These are phyloP conservation scores for Euphorbia lathyris DNA, from an alignment of 345 rosid species.

Conservation along the genomic window DNA sequence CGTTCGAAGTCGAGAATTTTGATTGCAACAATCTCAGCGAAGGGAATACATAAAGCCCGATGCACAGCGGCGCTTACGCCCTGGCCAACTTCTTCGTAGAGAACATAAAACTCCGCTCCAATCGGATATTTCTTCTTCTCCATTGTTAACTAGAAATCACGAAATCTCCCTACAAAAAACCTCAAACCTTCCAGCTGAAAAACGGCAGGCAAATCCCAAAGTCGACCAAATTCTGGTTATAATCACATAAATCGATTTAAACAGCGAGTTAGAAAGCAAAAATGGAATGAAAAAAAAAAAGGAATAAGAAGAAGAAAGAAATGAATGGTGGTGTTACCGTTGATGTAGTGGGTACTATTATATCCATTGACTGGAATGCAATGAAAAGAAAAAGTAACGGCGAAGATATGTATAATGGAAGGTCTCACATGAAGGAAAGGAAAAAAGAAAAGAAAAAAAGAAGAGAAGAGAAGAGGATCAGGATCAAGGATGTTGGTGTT, in stretches of 20 bases:
- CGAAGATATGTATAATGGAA: not conserved
- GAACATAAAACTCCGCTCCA: conserved; percentile 62
- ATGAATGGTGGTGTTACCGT: not conserved
- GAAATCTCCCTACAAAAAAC: not conserved
- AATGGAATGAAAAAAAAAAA: not conserved
- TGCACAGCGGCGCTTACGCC: conserved; percentile 90
- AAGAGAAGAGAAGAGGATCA: conserved; percentile 16
- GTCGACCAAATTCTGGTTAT: not conserved
- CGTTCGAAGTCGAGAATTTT: conserved; percentile 98
- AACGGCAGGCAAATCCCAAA: not conserved
- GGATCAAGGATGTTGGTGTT: conserved; percentile 26
- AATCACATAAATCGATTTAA: not conserved
- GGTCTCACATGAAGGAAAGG: conserved; percentile 8
- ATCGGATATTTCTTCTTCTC: conserved; percentile 95
- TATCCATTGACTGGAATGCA: not conserved
- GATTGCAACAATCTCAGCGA: conserved; percentile 76
- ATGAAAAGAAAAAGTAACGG: not conserved
- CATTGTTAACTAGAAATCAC: conserved; percentile 27
- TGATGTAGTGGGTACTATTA: not conserved
- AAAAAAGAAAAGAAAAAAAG: conserved; percentile 22
- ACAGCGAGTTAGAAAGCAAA: not conserved
- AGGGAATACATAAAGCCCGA: conserved; percentile 72
- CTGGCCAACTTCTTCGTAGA: conserved; percentile 83
- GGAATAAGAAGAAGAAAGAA: not conserved
- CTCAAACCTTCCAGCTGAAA: conserved; percentile 3